phyloP scores from a whole-genome alignment of 1,284 basidiomycete species.

The Leccinum idahoense region DNA sequence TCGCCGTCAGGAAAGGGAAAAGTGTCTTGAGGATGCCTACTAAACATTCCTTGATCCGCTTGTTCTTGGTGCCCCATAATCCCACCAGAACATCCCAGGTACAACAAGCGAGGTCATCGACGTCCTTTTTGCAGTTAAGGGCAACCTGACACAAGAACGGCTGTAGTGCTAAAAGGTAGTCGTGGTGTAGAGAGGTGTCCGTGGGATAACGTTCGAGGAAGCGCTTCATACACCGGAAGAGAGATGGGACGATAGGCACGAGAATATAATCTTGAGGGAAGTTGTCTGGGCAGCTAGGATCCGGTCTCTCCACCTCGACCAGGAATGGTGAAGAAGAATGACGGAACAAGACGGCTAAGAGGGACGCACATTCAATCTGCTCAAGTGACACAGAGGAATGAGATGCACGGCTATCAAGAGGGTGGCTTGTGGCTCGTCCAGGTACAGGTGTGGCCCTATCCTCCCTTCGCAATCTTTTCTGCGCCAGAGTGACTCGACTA shows the following conservation, averaged over 20 bases:
- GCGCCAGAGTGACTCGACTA: slow-evolving; percentile 23
- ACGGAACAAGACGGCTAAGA: slow-evolving; percentile 64
- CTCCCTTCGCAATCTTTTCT: slow-evolving; percentile 23
- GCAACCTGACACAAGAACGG: slow-evolving; percentile 67
- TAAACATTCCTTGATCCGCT: slow-evolving; percentile 60
- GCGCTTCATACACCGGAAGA: slow-evolving; percentile 62
- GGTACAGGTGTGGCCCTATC: slow-evolving; percentile 21
- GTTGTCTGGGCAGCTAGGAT: slow-evolving; percentile 18
- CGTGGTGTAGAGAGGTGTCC: slow-evolving; percentile 72
- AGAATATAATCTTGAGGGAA: slow-evolving; percentile 18
- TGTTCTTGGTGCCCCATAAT: slow-evolving; percentile 76
- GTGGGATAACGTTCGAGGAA: slow-evolving; percentile 62
- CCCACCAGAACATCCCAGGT: slow-evolving; percentile 63
- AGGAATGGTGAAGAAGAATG: slow-evolving; percentile 56
- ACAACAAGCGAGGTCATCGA: slow-evolving; percentile 53
- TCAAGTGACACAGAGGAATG: slow-evolving; percentile 45
- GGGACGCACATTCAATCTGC: slow-evolving; percentile 65
- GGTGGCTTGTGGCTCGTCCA: slow-evolving; percentile 11
- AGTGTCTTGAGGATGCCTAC: slow-evolving; percentile 65
- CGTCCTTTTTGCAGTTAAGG: slow-evolving; percentile 60
- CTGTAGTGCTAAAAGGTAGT: slow-evolving; percentile 67
- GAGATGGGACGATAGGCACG: slow-evolving; percentile 37
- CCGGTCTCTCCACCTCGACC: slow-evolving; percentile 27
- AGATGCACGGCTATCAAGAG: slow-evolving; percentile 12
- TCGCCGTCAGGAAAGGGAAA: slow-evolving; percentile 62